Evolutionary conservation across 139 green algal species (phyloP).

Genomic region (Spirogloea muscicola): DNA sequence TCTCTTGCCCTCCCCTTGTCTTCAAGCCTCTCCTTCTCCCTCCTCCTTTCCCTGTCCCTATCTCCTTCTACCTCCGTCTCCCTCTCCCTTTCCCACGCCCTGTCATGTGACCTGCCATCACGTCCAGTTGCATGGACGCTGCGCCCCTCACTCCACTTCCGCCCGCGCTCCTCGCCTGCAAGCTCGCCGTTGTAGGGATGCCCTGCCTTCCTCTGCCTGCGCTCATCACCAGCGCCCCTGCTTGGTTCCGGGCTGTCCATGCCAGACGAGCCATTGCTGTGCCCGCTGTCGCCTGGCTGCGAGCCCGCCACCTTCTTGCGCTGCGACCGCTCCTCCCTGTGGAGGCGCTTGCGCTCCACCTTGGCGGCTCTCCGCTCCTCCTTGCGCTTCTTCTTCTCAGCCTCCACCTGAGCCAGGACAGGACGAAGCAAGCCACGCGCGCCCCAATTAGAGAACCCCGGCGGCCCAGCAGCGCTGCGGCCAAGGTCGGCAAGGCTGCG

Average conservation of each 20-base stretch:
- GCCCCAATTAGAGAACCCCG: no score
- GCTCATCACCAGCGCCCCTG: not conserved
- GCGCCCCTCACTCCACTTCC: not conserved
- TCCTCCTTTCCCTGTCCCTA: conserved; percentile 3
- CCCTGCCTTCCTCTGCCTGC: not conserved
- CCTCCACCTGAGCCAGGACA: no score
- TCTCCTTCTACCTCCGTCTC: not conserved
- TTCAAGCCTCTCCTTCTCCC: conserved; percentile 23
- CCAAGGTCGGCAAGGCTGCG: no score
- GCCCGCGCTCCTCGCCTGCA: not conserved
- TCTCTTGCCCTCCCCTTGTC: conserved; percentile 10
- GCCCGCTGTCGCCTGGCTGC: not conserved
- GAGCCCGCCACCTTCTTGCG: not conserved
- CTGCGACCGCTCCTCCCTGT: conserved; percentile 12
- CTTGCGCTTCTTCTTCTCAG: conserved; percentile 46
- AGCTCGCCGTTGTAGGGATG: not conserved
- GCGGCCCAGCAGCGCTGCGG: no score
- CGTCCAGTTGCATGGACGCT: not conserved
- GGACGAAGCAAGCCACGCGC: no score
- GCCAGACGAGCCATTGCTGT: not conserved
- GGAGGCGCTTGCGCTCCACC: conserved; percentile 48
- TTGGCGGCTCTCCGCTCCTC: conserved; percentile 54
- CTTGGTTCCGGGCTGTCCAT: not conserved
- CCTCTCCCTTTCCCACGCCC: conserved; percentile 19
- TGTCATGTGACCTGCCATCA: conserved; percentile 1